phyloP scores from a whole-genome alignment of 306 rosid species.

The Oxytropis ochrocephala region DNA sequence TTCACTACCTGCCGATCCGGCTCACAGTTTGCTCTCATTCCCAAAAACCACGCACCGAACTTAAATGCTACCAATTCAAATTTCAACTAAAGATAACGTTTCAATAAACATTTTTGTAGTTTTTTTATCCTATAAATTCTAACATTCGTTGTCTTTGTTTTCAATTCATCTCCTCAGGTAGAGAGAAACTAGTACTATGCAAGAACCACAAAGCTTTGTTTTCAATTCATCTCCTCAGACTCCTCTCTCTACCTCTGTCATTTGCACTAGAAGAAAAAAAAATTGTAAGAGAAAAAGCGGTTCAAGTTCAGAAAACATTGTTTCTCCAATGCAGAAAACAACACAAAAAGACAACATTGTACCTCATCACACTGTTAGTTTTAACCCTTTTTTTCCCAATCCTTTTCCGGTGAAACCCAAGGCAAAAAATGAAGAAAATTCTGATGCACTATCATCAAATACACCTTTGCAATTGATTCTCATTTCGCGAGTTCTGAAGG shows the following conservation, averaged over 20 bases:
- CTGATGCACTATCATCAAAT: not conserved
- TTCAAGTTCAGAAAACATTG: not conserved
- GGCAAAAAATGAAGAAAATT: not conserved
- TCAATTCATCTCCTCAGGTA: not conserved
- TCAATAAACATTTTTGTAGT: too few relatives aligned
- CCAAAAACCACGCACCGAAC: not conserved
- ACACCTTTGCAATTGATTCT: not conserved
- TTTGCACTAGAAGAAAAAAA: not conserved
- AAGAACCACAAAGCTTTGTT: not conserved
- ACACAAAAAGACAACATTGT: not conserved
- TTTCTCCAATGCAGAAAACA: not conserved
- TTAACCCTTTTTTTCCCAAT: not conserved
- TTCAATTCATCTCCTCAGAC: not conserved
- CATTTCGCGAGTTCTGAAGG: slow-evolving; percentile 14
- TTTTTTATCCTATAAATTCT: too few relatives aligned
- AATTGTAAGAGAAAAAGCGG: not conserved
- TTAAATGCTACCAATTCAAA: too few relatives aligned
- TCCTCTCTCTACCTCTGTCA: not conserved
- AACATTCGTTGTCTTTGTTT: too few relatives aligned
- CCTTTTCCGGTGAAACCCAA: not conserved
- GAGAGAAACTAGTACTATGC: not conserved
- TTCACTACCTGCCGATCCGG: not conserved
- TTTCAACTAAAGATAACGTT: too few relatives aligned
- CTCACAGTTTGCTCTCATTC: not conserved
- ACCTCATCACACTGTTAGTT: not conserved